These are phyloP conservation scores for Trichoderma sp. DNA, from an alignment of 2,329 filamentous ascomycete species.

Conservation along the genomic window DNA sequence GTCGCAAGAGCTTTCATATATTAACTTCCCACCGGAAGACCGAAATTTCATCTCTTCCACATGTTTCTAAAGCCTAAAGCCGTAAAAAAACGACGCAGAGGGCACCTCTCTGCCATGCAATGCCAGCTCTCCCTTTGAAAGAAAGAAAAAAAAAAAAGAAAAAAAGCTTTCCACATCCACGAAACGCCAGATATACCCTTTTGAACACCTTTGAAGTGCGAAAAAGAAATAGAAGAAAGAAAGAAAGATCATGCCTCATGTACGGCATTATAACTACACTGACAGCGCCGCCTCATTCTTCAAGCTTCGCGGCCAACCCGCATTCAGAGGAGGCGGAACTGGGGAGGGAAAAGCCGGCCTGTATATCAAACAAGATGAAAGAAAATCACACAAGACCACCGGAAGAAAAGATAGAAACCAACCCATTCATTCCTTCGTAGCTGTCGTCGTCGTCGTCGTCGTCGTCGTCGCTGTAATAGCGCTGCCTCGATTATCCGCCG, in stretches of 20 bases:
- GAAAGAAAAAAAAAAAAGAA: neutral
- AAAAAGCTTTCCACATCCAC: neutral
- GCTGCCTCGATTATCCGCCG: slow-evolving; percentile 6
- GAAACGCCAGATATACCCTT: slow-evolving; percentile 17
- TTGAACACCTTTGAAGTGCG: slow-evolving; percentile 2
- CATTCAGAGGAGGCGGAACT: neutral
- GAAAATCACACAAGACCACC: neutral
- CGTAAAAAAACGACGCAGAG: neutral
- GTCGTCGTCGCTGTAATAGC: neutral
- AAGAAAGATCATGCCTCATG: neutral
- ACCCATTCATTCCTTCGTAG: slow-evolving; percentile 3
- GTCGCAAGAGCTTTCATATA: neutral
- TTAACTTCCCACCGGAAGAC: neutral
- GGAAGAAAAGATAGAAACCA: neutral
- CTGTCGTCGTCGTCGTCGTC: neutral
- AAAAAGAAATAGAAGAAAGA: neutral
- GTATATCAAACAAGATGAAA: neutral
- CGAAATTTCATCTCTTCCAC: neutral
- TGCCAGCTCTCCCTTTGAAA: neutral
- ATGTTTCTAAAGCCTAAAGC: neutral
- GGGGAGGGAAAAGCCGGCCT: neutral
- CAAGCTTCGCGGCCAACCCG: neutral
- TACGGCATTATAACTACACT: slow-evolving; percentile 5
- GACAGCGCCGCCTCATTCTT: neutral
- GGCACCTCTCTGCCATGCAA: neutral